Base-by-base conservation (phyloP, 225 moss, liverwort and hornwort species). In the Physcomitrium patens region DNA sequence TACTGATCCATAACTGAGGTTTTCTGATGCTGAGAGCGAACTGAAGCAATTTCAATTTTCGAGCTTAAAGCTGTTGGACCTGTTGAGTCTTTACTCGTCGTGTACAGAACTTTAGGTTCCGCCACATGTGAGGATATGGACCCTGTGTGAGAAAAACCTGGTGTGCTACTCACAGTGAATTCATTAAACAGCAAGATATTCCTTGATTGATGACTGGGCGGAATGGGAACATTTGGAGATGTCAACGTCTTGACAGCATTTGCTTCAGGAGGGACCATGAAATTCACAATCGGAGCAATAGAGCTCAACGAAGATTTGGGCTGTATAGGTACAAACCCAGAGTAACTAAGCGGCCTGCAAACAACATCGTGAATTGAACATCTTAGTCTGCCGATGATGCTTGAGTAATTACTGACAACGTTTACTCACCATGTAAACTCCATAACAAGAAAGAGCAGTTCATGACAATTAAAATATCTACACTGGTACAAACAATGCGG, bases 321-420 rank as follows among this genome's bases (percentile, higher is more conserved):
- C 60, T 86, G 83, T 51, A 86, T 77, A 50, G 86, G 80, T 65
- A 86, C 78, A 64, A 72, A 86, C 69, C 78, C 86, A 72, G 83
- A 72, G 79, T 78, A 80, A 64, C 31, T 58, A 53, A 60, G 71
- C 60, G 62, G 77, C 75, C 86, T 86, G 83, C 72, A 80, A 58
- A 70, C 37, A 53, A 55, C 22, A 57, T 67, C 17, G 53, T 19
- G 50, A 10, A 64, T 59, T 70, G 46, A 60, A 24, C 42, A 76
- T 45, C 59, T 51, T 19, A 53, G 10, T 60, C 41, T 42, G 60
- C 12, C 41, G n/a, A 16, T 41, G 63, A 70, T 37, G 5, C 5
- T 2, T 31, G 31, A 31, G 2, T 31, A 67, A 26, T 26, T 81
- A 49, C 77, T 73, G 50, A 50, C 57, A 73, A 44, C 50, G 14